Percentiles rank a stretch among this genome's conserved stretches.
Conservation (phyloP, 805 yeast species). For the Starmerella lactis-condensi region DNA sequence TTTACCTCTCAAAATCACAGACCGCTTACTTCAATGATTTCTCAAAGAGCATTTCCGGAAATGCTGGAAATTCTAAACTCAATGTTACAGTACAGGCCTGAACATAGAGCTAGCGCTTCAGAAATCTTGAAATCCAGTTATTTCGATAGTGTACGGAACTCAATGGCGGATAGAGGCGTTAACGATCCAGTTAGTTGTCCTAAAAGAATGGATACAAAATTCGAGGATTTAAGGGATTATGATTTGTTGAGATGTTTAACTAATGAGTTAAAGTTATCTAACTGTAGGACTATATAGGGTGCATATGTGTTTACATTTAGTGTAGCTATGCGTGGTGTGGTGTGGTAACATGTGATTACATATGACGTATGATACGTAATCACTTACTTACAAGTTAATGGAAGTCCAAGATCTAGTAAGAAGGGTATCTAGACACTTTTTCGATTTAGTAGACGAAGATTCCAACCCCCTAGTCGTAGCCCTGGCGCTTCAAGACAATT, state of each 20-base stretch:
- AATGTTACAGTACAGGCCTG: slow-evolving; percentile 49
- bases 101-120: slow-evolving; percentile 34
- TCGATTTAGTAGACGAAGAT: slow-evolving; percentile 30
- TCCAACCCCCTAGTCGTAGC: slow-evolving; percentile 78
- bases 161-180: slow-evolving; percentile 6
- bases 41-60: slow-evolving; percentile 2
- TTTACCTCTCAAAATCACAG: slow-evolving; percentile 1
- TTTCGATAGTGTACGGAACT: slow-evolving; percentile 35
- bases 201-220: slow-evolving; percentile 1
- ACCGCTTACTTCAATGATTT: slow-evolving; percentile 6
- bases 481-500: slow-evolving; percentile 59
- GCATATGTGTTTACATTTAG: neutral
- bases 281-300: neutral
- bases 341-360: too few relatives aligned
- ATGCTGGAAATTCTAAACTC: slow-evolving; percentile 30
- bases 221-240: slow-evolving; percentile 4
- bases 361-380: too few relatives aligned
- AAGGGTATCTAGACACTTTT: slow-evolving; percentile 15
- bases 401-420: slow-evolving; percentile 13
- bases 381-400: slow-evolving; percentile 4
- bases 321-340: too few relatives aligned
- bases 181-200: slow-evolving; percentile 2
- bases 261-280: slow-evolving; percentile 1
- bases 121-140: slow-evolving; percentile 41
- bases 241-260: neutral